A percentile compares a stretch with the other conserved stretches of the same genome.
phyloP scores from a whole-genome alignment of 768 basidiomycete genomes.

The Leucocoprinus birnbaumii region DNA sequence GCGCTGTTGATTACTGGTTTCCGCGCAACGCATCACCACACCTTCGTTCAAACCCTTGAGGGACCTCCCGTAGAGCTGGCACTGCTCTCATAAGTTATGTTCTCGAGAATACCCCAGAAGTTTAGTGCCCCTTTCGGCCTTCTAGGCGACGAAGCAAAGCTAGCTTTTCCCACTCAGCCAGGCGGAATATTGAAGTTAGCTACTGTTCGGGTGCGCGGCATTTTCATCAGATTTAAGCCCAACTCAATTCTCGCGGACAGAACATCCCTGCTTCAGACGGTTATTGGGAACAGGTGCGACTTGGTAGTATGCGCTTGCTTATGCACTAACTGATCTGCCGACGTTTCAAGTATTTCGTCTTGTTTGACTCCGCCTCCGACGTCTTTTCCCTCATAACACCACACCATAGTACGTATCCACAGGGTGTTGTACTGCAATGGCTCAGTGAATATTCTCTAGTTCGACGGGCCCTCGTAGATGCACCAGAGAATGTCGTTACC shows the following conservation, averaged over 20 bases:
- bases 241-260: slow-evolving; percentile 32
- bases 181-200: slow-evolving; percentile 77
- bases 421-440: neutral
- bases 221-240: neutral
- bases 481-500: slow-evolving; percentile 85
- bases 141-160: slow-evolving; percentile 83
- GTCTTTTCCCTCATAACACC: slow-evolving; percentile 88
- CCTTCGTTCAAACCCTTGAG: neutral
- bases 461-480: slow-evolving; percentile 74
- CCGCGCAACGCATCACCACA: neutral
- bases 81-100: slow-evolving; percentile 33
- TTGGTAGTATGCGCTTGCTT: neutral
- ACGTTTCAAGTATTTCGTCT: slow-evolving; percentile 60
- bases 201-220: slow-evolving; percentile 60
- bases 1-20: too few species aligned
- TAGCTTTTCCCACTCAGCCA: slow-evolving; percentile 82
- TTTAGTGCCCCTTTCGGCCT: slow-evolving; percentile 76
- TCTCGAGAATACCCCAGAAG: slow-evolving; percentile 69
- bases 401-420: slow-evolving; percentile 65
- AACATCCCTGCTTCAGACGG: slow-evolving; percentile 70
- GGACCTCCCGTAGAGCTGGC: slow-evolving; percentile 16
- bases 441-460: slow-evolving; percentile 41
- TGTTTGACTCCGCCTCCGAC: slow-evolving; percentile 89
- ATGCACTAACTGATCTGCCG: neutral
- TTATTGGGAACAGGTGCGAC: slow-evolving; percentile 88